These are phyloP conservation scores for Geotrichum carabidarum DNA, from an alignment of 1,139 yeast species.

Conservation along the genomic window DNA sequence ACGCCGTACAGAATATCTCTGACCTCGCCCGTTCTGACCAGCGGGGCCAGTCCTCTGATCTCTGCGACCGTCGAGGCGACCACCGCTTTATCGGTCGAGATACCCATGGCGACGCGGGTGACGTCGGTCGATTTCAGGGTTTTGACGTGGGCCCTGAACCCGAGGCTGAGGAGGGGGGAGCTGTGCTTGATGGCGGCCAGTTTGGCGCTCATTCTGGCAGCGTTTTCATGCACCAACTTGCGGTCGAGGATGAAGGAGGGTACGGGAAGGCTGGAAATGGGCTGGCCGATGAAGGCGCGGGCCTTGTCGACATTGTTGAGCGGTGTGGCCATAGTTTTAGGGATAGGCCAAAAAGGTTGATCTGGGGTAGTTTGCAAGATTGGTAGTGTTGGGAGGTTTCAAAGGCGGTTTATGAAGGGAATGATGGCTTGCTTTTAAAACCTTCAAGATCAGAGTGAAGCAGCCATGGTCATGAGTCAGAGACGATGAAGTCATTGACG, in stretches of 20 bases:
- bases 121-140: slow-evolving; percentile 62
- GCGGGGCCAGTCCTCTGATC: slow-evolving; percentile 52
- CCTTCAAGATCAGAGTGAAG: no score
- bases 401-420: no score
- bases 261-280: slow-evolving; percentile 45
- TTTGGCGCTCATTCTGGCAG: slow-evolving; percentile 41
- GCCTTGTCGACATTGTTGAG: slow-evolving; percentile 19
- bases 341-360: no score
- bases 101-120: slow-evolving; percentile 44
- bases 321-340: background rate
- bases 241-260: slow-evolving; percentile 50
- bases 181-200: slow-evolving; percentile 29
- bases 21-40: slow-evolving; percentile 44
- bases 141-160: slow-evolving; percentile 66
- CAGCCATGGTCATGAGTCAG: no score
- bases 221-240: slow-evolving; percentile 38
- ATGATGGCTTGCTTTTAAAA: no score
- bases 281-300: slow-evolving; percentile 29
- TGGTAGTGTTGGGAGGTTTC: no score
- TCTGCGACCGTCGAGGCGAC: slow-evolving; percentile 71
- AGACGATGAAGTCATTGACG: no score
- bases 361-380: no score
- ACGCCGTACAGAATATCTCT: slow-evolving; percentile 63
- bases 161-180: slow-evolving; percentile 23
- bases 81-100: slow-evolving; percentile 41